These are phyloP conservation scores for Eruca vesicaria DNA, from an alignment of 441 rosid genomes.

Conservation along the genomic window DNA sequence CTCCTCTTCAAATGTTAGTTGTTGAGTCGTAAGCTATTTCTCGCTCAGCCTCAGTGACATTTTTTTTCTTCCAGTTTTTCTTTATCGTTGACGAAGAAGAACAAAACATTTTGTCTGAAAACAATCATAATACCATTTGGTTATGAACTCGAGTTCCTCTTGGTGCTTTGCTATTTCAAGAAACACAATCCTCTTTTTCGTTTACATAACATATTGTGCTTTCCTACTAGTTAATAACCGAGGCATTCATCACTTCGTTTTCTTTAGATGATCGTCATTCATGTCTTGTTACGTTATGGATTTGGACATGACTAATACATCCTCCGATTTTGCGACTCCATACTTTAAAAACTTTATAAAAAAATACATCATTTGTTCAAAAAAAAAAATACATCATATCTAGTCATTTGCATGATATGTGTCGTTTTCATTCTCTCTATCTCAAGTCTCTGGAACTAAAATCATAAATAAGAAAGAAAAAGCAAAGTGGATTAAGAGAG, in stretches of 20 bases:
- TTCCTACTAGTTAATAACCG: background rate
- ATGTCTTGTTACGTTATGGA: background rate
- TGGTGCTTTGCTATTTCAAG: conserved; percentile 7
- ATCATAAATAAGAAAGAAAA: background rate
- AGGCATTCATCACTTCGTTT: background rate
- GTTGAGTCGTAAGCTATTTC: conserved; percentile 1
- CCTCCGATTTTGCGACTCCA: background rate
- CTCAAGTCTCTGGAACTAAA: background rate
- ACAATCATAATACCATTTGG: conserved; percentile 18
- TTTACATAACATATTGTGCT: background rate
- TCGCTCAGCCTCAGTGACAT: conserved; percentile 4
- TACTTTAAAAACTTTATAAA: background rate
- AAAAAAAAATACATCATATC: background rate
- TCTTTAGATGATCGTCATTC: background rate
- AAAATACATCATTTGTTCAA: background rate
- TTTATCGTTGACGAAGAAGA: background rate
- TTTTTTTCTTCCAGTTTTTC: background rate
- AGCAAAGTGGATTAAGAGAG: background rate
- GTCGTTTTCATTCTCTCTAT: background rate
- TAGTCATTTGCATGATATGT: background rate
- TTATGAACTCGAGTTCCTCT: background rate
- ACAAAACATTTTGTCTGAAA: conserved; percentile 3
- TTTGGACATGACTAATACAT: background rate
- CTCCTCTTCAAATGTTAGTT: conserved; percentile 3
- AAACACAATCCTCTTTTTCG: conserved; percentile 6